phyloP scores from a whole-genome alignment of 306 rosid genomes.

The Nissolia schottii region DNA sequence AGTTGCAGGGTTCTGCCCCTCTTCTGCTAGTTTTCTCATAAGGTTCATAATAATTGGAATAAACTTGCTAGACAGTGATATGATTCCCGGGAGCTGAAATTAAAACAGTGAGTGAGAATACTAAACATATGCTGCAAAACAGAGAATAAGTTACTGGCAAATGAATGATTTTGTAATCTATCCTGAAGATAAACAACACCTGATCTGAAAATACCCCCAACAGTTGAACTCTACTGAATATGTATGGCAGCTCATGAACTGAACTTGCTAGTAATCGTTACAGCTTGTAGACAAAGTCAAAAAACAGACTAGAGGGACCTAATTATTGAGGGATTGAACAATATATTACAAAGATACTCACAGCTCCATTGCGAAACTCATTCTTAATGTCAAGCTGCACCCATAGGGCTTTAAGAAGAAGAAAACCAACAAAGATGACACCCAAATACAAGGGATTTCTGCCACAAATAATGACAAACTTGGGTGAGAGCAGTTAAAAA shows the following conservation, averaged over 20 bases:
- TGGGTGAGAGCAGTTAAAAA: slow-evolving; percentile 18
- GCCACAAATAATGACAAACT: slow-evolving; percentile 25
- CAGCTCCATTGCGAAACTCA: slow-evolving; percentile 69
- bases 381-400: slow-evolving; percentile 62
- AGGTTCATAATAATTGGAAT: slow-evolving; percentile 72
- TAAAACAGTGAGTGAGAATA: slow-evolving; percentile 1
- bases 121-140: neutral
- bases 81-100: slow-evolving; percentile 76
- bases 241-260: neutral
- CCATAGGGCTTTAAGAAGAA: slow-evolving; percentile 74
- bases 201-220: neutral
- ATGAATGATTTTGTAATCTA: neutral
- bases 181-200: neutral
- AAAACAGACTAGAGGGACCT: neutral
- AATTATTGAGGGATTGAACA: slow-evolving; percentile 7
- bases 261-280: neutral
- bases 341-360: slow-evolving; percentile 43
- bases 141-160: neutral
- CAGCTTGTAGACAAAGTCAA: neutral
- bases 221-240: neutral
- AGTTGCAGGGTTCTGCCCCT: slow-evolving; percentile 45
- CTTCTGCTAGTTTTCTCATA: slow-evolving; percentile 68
- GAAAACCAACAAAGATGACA: slow-evolving; percentile 57
- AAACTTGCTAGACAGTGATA: slow-evolving; percentile 62
- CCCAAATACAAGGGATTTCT: slow-evolving; percentile 83